Evolutionary conservation across 1,139 yeast species (phyloP).

Genomic region (Debaryomyces subglobosus): DNA sequence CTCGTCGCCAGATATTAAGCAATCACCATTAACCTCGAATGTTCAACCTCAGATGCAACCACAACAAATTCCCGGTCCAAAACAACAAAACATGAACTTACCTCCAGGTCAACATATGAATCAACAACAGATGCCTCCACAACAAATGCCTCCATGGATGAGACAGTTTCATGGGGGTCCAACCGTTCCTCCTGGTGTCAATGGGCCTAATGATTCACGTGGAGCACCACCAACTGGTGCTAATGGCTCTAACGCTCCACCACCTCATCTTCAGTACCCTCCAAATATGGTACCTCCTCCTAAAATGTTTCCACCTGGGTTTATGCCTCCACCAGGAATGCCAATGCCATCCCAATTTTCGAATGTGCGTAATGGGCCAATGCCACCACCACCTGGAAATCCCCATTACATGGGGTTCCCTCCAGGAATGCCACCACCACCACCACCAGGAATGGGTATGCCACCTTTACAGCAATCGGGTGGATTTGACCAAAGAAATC

Average conservation of each 20-base stretch:
- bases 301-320: constrained; percentile 37
- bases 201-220: constrained; percentile 13
- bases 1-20: background rate
- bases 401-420: constrained; percentile 27
- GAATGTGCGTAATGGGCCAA: constrained; percentile 22
- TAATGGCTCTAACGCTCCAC: constrained; percentile 13
- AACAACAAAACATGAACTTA: constrained; percentile 12
- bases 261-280: constrained; percentile 17
- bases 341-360: constrained; percentile 26
- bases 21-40: constrained; percentile 3
- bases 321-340: constrained; percentile 31
- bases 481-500: constrained; percentile 5
- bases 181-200: background rate
- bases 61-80: constrained; percentile 10
- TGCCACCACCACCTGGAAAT: constrained; percentile 23
- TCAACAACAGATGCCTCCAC: constrained; percentile 14
- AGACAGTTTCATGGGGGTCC: constrained; percentile 18
- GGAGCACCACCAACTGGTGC: constrained; percentile 16
- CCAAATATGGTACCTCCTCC: constrained; percentile 27
- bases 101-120: constrained; percentile 14
- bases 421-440: constrained; percentile 26
- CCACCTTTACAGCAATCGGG: constrained; percentile 4
- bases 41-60: constrained; percentile 18
- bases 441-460: constrained; percentile 15
- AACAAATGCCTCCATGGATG: constrained; percentile 31